phyloP scores from a whole-genome alignment of 768 basidiomycete genomes.

The Psilocybe cyanescens region DNA sequence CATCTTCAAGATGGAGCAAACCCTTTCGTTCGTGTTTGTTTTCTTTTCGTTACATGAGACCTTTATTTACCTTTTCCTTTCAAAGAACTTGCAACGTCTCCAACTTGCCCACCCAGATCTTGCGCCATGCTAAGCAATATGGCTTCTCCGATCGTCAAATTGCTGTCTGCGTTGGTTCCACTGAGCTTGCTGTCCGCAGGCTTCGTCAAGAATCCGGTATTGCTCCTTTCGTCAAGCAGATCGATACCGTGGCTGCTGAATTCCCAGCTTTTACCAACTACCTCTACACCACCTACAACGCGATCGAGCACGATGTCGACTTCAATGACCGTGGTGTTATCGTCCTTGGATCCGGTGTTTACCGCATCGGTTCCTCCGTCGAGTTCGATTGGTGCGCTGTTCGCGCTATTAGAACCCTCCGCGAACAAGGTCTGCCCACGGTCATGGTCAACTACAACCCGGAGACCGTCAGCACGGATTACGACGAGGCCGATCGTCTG shows the following conservation, averaged over 20 bases:
- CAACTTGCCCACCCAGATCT: conserved; percentile 59
- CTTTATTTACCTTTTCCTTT: conserved; percentile 4
- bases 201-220: conserved; percentile 85
- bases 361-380: conserved; percentile 98
- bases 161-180: conserved; percentile 81
- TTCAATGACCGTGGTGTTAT: conserved; percentile 95
- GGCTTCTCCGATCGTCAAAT: conserved; percentile 97
- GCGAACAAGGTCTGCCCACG: conserved; percentile 92
- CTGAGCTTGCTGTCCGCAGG: conserved; percentile 90
- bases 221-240: conserved; percentile 95
- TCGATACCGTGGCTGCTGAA: conserved; percentile 98
- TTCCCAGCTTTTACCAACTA: conserved; percentile 99
- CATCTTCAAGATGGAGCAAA: conserved; percentile 81
- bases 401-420: conserved; percentile 92
- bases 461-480: conserved; percentile 98
- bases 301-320: conserved; percentile 87
- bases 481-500: conserved; percentile 96
- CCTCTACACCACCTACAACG: conserved; percentile 98
- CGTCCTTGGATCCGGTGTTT: conserved; percentile 97
- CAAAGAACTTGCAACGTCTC: conserved; percentile 65
- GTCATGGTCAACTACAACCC: conserved; percentile 99
- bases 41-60: not conserved
- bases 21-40: conserved; percentile 62
- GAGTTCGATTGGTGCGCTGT: conserved; percentile 99
- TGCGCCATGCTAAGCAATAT: conserved; percentile 88